Evolutionary conservation across 208 protist genomes (phyloP).

Genomic region (Leishmania lainsoni): DNA sequence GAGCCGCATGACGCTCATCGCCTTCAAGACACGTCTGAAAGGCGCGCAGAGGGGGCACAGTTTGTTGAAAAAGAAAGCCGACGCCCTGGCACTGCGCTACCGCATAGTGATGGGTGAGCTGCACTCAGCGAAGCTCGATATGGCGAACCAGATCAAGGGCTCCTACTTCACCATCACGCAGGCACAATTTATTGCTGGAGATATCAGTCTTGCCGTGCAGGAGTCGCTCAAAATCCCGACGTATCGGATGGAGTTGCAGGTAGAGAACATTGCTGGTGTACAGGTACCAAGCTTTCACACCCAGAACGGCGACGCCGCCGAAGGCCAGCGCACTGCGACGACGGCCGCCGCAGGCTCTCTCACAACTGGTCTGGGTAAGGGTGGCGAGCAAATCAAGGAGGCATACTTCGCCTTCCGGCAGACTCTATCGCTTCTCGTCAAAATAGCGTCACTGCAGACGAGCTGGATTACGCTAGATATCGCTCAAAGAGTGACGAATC

Average conservation of each 20-base stretch:
- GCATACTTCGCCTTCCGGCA: conserved; percentile 89
- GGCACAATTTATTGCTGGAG: conserved; percentile 96
- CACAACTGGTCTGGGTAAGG: conserved; percentile 94
- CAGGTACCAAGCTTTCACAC: conserved; percentile 95
- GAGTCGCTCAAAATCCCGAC: conserved; percentile 93
- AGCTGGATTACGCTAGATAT: conserved; percentile 97
- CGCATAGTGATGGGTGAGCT: conserved; percentile 95
- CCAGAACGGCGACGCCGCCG: conserved; percentile 37
- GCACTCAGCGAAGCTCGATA: conserved; percentile 85
- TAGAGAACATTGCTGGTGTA: conserved; percentile 99
- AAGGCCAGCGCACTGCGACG: conserved; percentile 11
- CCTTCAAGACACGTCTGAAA: conserved; percentile 94
- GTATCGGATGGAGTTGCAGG: conserved; percentile 87
- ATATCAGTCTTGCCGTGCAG: conserved; percentile 95
- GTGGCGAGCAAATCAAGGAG: conserved; percentile 96
- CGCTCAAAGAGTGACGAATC: conserved; percentile 99
- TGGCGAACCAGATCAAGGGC: conserved; percentile 86
- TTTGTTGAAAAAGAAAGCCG: conserved; percentile 99
- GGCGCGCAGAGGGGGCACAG: conserved; percentile 98
- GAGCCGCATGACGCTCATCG: conserved; percentile 92
- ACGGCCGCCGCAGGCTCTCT: conserved; percentile 29
- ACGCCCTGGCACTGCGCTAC: conserved; percentile 98
- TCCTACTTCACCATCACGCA: conserved; percentile 96
- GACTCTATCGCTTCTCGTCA: conserved; percentile 93
- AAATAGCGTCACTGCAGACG: conserved; percentile 97